phyloP scores from a whole-genome alignment of 768 basidiomycete genomes.

The Boletus rubescentipes region DNA sequence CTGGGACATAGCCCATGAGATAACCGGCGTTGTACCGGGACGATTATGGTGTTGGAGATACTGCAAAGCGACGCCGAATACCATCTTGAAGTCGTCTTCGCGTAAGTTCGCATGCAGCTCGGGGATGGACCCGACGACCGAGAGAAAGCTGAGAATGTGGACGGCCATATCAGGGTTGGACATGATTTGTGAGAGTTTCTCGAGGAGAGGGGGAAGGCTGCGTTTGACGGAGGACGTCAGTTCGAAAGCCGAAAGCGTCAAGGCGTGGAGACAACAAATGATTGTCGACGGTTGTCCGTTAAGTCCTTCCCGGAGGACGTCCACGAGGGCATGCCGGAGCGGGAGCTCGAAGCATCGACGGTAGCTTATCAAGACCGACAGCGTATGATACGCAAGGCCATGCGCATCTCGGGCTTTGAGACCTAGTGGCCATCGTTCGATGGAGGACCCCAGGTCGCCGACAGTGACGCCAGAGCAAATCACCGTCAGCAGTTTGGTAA shows the following conservation, averaged over 20 bases:
- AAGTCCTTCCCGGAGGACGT: slow-evolving; percentile 68
- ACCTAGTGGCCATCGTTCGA: slow-evolving; percentile 58
- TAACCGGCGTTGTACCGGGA: slow-evolving; percentile 52
- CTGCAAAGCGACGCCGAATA: slow-evolving; percentile 91
- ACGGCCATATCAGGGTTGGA: slow-evolving; percentile 90
- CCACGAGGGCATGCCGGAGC: slow-evolving; percentile 67
- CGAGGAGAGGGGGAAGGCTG: slow-evolving; percentile 74
- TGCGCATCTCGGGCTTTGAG: slow-evolving; percentile 81
- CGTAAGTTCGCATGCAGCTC: slow-evolving; percentile 87
- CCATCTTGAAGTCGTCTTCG: slow-evolving; percentile 86
- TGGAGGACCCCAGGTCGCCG: slow-evolving; percentile 52
- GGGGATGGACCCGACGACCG: slow-evolving; percentile 79
- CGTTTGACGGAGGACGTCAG: slow-evolving; percentile 79
- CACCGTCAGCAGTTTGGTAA: slow-evolving; percentile 60
- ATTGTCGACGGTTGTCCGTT: slow-evolving; percentile 72
- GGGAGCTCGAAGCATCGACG: slow-evolving; percentile 70
- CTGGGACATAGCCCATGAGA: slow-evolving; percentile 86
- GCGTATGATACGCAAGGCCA: slow-evolving; percentile 81
- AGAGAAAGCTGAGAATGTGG: slow-evolving; percentile 93
- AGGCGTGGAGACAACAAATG: slow-evolving; percentile 86
- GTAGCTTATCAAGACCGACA: slow-evolving; percentile 89
- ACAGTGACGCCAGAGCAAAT: slow-evolving; percentile 67
- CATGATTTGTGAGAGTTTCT: slow-evolving; percentile 91
- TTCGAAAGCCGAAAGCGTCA: slow-evolving; percentile 87
- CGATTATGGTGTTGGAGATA: slow-evolving; percentile 91